A percentile compares a stretch with the other conserved stretches of the same genome.
Conservation (phyloP, 2,329 filamentous ascomycete species). For the Dactylellina cionopaga region DNA sequence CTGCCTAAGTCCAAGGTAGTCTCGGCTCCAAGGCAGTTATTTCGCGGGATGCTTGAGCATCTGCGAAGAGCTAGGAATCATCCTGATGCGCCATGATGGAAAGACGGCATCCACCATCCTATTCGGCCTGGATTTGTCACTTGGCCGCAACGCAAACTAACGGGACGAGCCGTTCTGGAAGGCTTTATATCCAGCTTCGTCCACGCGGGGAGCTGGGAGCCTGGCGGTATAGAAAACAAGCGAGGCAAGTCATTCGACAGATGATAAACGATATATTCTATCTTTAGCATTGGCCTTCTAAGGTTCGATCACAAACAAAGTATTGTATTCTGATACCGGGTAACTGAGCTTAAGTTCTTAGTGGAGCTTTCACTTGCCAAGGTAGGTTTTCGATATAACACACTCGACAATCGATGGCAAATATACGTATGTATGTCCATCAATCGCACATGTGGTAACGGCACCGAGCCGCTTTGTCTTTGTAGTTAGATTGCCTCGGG, state of each 20-base stretch:
- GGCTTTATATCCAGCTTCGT: constrained; percentile 15
- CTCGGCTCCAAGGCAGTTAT: not conserved
- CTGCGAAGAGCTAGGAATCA: too few species aligned
- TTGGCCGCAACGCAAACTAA: constrained; percentile 18
- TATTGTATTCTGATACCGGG: too few species aligned
- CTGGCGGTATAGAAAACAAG: constrained; percentile 11
- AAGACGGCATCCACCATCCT: constrained; percentile 10
- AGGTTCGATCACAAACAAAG: constrained; percentile 23
- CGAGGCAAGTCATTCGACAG: not conserved
- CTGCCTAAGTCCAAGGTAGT: constrained; percentile 41
- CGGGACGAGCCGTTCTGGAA: constrained; percentile 22
- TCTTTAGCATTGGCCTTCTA: constrained; percentile 38
- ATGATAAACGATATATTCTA: constrained; percentile 4
- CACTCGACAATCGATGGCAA: too few species aligned
- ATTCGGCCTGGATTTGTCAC: not conserved
- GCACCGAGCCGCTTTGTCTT: too few species aligned
- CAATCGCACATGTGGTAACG: too few species aligned
- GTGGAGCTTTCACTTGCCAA: too few species aligned
- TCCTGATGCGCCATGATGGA: too few species aligned
- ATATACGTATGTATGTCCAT: too few species aligned
- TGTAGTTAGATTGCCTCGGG: constrained; percentile 17
- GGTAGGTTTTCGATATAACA: too few species aligned
- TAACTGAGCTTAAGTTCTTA: too few species aligned
- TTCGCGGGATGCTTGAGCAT: too few species aligned
- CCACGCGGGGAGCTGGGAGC: constrained; percentile 16